phyloP scores from a whole-genome alignment of 2,329 filamentous ascomycete species.

The Penicillium sp. region DNA sequence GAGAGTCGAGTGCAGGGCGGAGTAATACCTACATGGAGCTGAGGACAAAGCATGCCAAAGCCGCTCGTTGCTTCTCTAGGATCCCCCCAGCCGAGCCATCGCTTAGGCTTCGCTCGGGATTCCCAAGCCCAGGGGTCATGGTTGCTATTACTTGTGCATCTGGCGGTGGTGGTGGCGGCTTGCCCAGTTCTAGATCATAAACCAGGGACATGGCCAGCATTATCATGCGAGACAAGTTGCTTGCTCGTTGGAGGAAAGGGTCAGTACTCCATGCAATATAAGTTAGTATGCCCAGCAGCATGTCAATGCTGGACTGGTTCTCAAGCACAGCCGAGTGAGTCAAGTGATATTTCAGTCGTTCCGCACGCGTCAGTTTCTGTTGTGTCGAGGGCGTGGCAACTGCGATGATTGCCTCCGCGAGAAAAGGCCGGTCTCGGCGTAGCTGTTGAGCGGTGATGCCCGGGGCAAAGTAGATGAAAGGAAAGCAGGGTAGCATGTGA shows the following conservation, averaged over 20 bases:
- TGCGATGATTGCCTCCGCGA: slow-evolving; percentile 38
- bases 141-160: slow-evolving; percentile 33
- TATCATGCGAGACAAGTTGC: slow-evolving; percentile 37
- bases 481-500: slow-evolving; percentile 37
- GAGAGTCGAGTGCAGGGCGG: too few relatives aligned
- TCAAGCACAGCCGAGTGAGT: slow-evolving; percentile 29
- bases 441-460: slow-evolving; percentile 31
- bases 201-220: slow-evolving; percentile 40
- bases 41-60: slow-evolving; percentile 33
- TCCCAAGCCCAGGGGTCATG: slow-evolving; percentile 29
- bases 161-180: slow-evolving; percentile 27
- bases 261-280: slow-evolving; percentile 42
- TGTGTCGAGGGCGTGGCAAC: slow-evolving; percentile 34
- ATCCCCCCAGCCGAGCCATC: slow-evolving; percentile 16
- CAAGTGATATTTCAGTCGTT: slow-evolving; percentile 34
- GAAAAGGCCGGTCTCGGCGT: slow-evolving; percentile 32
- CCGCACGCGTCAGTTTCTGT: slow-evolving; percentile 24
- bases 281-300: slow-evolving; percentile 38
- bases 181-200: slow-evolving; percentile 38
- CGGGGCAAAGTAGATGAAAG: slow-evolving; percentile 34
- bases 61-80: slow-evolving; percentile 29
- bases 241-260: slow-evolving; percentile 31
- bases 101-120: slow-evolving; percentile 7
- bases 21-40: slow-evolving; percentile 29
- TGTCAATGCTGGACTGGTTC: slow-evolving; percentile 34